Evolutionary conservation across 73 alveolate genomes (phyloP), one percentile per base, ranked within the genome.

Genomic region (Paramecium sexaurelia): DNA sequence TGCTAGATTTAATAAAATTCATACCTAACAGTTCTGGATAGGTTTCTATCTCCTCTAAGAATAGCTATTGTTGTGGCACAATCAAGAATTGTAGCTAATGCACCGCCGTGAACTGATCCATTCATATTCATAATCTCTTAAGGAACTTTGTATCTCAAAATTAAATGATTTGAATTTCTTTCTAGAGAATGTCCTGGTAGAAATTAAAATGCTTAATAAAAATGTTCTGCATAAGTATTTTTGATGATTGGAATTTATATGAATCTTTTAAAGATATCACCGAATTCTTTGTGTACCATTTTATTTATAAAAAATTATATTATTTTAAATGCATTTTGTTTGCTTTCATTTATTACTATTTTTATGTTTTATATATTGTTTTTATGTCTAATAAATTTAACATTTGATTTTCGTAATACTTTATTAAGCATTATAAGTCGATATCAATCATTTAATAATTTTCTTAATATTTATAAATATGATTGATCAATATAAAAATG

Each of bases 81-180:
- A 55, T 92, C 96, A 9, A 92, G 15, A 22, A 87, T 33, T 6
- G 96, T 92, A 5, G 96, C 96, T 36, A 92, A 47, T 5, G 96
- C 96, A 15, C 96, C 96, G 1, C 96, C 96, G 68, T 92, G 96
- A 51, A 69, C 94, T 40, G 87, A 75, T 15, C 94, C 94, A 88
- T 68, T 68, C 69, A 88, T 68, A 88, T 88, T 88, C 29, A 75
- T 68, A 61, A 88, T 88, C 22, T 56, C 87, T 20, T 88, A 37
- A 10, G 73, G 84, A 15, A 88, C 90, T 19, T 88, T 88, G 36
- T 88, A 88, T 82, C 87, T 88, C 55, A 88, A 88, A 20, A 88
- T 40, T n/a, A 88, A 17, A 32, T 66, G 75, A 27, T 55, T 61
- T 37, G 78, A 27, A 6, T 67, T 88, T 41, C 45, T 67, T 33